A percentile compares a stretch with the other conserved stretches of the same genome.
Conservation (phyloP, 176 grass and related monocot species). For the Musa schizocarpa region DNA sequence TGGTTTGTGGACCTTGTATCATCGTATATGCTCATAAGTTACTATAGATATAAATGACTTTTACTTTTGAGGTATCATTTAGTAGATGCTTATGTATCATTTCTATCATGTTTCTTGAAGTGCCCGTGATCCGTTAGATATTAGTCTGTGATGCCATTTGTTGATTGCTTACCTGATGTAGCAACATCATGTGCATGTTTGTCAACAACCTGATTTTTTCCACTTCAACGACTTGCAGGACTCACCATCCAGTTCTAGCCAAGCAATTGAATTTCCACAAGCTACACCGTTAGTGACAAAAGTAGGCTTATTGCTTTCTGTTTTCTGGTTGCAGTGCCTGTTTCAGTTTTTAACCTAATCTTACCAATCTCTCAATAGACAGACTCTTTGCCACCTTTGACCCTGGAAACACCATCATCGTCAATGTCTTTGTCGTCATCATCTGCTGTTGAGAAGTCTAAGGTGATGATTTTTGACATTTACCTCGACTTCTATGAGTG, state of each 20-base stretch:
- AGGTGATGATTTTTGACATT: constrained; percentile 20
- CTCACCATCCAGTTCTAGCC: constrained; percentile 30
- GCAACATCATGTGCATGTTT: neutral
- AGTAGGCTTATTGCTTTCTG: constrained; percentile 10
- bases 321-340: too few species aligned
- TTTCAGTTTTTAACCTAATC: neutral
- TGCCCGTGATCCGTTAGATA: too few species aligned
- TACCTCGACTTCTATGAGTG: constrained; percentile 1
- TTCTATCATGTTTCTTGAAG: too few species aligned
- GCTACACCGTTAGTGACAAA: constrained; percentile 15
- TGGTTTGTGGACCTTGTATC: too few species aligned
- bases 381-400: constrained; percentile 25
- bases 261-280: constrained; percentile 39
- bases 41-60: too few species aligned
- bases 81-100: too few species aligned
- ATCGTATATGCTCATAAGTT: too few species aligned
- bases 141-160: too few species aligned
- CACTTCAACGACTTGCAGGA: constrained; percentile 25
- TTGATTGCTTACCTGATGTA: neutral
- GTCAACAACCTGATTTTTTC: neutral
- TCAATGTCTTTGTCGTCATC: neutral
- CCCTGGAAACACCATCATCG: constrained; percentile 22
- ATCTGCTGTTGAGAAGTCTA: constrained; percentile 27
- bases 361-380: constrained; percentile 8
- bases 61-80: too few species aligned